Evolutionary conservation across 768 basidiomycete genomes (phyloP).

Genomic region (Kwoniella heveanensis): DNA sequence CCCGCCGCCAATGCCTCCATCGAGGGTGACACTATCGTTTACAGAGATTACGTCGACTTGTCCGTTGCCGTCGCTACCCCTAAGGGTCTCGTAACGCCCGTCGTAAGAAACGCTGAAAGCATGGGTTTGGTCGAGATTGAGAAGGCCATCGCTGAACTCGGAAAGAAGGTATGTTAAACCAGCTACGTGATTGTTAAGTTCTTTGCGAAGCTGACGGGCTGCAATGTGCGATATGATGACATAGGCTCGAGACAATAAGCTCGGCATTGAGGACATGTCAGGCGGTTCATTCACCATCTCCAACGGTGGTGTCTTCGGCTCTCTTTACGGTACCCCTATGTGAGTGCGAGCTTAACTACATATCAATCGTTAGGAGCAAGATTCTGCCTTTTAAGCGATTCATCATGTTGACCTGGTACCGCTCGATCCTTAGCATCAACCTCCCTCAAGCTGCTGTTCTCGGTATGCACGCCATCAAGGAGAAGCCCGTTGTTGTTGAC

Average conservation of each 20-base stretch:
- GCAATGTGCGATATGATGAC: not conserved
- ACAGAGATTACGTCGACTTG: constrained; percentile 70
- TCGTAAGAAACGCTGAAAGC: constrained; percentile 83
- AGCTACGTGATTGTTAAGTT: not conserved
- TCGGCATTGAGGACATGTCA: constrained; percentile 96
- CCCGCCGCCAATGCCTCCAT: constrained; percentile 92
- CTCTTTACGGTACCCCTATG: constrained; percentile 96
- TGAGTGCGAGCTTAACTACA: constrained; percentile 37
- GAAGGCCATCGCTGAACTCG: constrained; percentile 83
- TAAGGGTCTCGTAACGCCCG: constrained; percentile 94
- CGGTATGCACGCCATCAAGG: constrained; percentile 96
- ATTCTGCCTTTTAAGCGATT: constrained; percentile 5
- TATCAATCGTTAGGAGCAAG: no score
- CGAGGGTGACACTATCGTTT: constrained; percentile 85
- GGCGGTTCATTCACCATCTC: constrained; percentile 99
- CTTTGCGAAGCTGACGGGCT: not conserved
- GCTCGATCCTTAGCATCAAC: constrained; percentile 84
- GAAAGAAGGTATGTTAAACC: constrained; percentile 66
- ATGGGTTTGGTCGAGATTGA: constrained; percentile 90
- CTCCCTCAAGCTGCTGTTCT: constrained; percentile 91
- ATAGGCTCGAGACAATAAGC: constrained; percentile 84
- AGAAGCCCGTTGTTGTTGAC: constrained; percentile 82
- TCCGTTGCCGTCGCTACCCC: constrained; percentile 96
- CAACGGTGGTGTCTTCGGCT: constrained; percentile 98
- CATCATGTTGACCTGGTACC: not conserved